phyloP scores from a whole-genome alignment of 2,329 filamentous ascomycete genomes.

The Rutstroemia sp. region DNA sequence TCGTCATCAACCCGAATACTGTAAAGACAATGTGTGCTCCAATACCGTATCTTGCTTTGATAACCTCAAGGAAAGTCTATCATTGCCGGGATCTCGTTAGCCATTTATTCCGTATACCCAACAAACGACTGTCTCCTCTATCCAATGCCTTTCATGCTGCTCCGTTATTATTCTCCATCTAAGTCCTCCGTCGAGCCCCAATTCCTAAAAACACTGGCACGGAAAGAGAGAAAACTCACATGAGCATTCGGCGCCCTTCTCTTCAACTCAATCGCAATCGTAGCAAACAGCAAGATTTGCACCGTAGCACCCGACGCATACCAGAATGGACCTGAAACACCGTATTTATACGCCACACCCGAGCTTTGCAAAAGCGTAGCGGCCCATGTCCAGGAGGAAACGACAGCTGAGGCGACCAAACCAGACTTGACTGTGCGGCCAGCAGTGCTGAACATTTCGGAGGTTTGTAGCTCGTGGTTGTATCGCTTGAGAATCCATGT shows the following conservation, averaged over 20 bases:
- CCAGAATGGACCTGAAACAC: conserved; percentile 59
- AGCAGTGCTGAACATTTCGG: conserved; percentile 87
- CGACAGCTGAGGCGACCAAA: conserved; percentile 81
- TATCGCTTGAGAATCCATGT: conserved; percentile 39
- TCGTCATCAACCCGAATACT: conserved; percentile 74
- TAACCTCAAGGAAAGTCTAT: conserved; percentile 68
- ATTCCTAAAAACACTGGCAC: background rate
- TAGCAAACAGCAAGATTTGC: conserved; percentile 84
- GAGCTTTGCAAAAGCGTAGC: conserved; percentile 74
- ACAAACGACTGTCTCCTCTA: too few species aligned
- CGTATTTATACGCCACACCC: conserved; percentile 75
- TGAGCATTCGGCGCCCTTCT: conserved; percentile 81
- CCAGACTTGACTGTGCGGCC: conserved; percentile 85
- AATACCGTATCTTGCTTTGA: conserved; percentile 71
- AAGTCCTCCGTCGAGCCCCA: background rate
- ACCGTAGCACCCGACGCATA: conserved; percentile 69
- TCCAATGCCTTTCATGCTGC: too few species aligned
- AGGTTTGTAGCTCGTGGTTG: conserved; percentile 76
- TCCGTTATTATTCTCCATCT: background rate
- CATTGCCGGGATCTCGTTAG: background rate
- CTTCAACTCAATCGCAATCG: conserved; percentile 84
- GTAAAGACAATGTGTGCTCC: conserved; percentile 71
- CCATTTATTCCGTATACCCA: too few species aligned
- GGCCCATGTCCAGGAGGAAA: conserved; percentile 90
- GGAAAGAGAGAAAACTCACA: conserved; percentile 17